These are phyloP conservation scores for Cyclocybe cylindracea DNA, from an alignment of 768 basidiomycete species.

Conservation along the genomic window DNA sequence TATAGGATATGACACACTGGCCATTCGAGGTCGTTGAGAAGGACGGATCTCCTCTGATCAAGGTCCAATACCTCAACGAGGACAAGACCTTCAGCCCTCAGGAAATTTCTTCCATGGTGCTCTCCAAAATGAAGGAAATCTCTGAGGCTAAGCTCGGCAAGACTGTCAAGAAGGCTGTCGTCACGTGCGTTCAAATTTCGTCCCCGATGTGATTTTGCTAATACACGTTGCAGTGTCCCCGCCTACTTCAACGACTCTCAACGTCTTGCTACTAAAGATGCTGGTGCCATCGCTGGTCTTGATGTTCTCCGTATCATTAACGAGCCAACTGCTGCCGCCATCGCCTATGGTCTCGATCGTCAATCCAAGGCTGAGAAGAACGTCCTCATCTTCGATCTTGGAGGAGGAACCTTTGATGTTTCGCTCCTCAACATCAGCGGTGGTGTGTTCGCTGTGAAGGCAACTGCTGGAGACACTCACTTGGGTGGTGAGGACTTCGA, in stretches of 20 bases:
- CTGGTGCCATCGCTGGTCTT: constrained; percentile 95
- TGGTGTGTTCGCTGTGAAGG: constrained; percentile 99
- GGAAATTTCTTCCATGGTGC: constrained; percentile 99
- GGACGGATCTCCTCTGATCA: constrained; percentile 95
- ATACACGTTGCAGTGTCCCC: constrained; percentile 62
- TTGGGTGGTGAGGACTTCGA: constrained; percentile 99
- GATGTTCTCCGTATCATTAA: constrained; percentile 99
- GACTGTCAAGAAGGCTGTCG: constrained; percentile 97
- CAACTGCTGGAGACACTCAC: constrained; percentile 99
- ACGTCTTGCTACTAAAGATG: constrained; percentile 98
- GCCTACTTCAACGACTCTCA: constrained; percentile 99
- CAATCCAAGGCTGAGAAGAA: constrained; percentile 95
- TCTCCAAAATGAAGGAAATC: constrained; percentile 99
- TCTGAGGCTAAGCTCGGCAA: constrained; percentile 99
- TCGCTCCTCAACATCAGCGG: constrained; percentile 97
- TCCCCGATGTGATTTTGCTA: constrained; percentile 8
- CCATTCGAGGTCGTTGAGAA: constrained; percentile 96
- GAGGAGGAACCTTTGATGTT: constrained; percentile 99
- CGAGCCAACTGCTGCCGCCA: constrained; percentile 99
- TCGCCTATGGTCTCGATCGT: constrained; percentile 97
- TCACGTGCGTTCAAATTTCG: constrained; percentile 68
- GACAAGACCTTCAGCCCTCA: constrained; percentile 96
- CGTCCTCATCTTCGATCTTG: constrained; percentile 99
- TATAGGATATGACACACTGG: constrained; percentile 93
- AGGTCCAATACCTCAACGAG: constrained; percentile 93